Percentiles rank a stretch among this genome's conserved stretches.
Conservation (phyloP, 2,329 filamentous ascomycete species). For the Hypoxylon rubiginosum region DNA sequence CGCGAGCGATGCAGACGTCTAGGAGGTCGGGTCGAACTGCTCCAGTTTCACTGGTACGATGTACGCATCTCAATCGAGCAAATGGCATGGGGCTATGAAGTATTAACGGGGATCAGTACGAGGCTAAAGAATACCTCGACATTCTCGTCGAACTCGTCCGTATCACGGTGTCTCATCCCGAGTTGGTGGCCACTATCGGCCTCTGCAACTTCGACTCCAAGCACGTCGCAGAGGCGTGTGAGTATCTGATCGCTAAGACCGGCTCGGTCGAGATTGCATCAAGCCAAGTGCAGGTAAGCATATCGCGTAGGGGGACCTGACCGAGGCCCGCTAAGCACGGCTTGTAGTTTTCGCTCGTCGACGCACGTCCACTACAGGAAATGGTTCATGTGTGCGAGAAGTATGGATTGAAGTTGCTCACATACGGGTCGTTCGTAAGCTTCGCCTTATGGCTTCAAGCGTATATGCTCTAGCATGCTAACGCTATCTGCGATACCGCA, state of each 20-base stretch:
- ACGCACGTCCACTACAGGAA: slow-evolving; percentile 49
- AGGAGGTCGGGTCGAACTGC: slow-evolving; percentile 51
- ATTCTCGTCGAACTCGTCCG: slow-evolving; percentile 51
- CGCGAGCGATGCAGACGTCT: slow-evolving; percentile 53
- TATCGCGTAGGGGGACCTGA: not conserved
- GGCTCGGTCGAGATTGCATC: slow-evolving; percentile 51
- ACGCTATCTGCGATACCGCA: slow-evolving; percentile 18
- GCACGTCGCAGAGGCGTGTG: slow-evolving; percentile 51
- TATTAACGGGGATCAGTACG: slow-evolving; percentile 47
- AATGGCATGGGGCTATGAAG: not conserved
- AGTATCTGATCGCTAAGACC: slow-evolving; percentile 50
- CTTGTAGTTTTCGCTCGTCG: slow-evolving; percentile 52
- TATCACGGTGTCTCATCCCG: slow-evolving; percentile 47
- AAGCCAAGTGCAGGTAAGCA: slow-evolving; percentile 54
- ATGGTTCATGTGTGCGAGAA: slow-evolving; percentile 50
- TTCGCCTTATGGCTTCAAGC: not conserved
- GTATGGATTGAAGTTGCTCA: slow-evolving; percentile 52
- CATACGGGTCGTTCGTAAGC: slow-evolving; percentile 54
- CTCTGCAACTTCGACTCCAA: slow-evolving; percentile 55
- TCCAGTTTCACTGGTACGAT: slow-evolving; percentile 56
- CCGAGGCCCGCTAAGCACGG: slow-evolving; percentile 3
- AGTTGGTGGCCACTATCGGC: slow-evolving; percentile 51
- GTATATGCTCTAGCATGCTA: slow-evolving; percentile 7
- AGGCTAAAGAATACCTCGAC: slow-evolving; percentile 52
- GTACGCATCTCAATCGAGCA: slow-evolving; percentile 40